phyloP scores from a whole-genome alignment of 768 basidiomycete genomes.

The Serendipita vermifera region DNA sequence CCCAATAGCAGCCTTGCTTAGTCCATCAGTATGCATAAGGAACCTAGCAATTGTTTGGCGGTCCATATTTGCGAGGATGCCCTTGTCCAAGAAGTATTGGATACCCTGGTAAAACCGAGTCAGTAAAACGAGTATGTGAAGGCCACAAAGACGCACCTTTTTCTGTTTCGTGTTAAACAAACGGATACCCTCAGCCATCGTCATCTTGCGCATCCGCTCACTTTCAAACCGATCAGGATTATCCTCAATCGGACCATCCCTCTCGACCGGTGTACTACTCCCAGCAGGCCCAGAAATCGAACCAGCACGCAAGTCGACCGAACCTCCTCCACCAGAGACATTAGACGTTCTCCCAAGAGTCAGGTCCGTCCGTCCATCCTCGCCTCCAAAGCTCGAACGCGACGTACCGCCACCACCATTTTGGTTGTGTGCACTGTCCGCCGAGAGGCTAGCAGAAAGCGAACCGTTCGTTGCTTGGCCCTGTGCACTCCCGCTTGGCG shows the following conservation, averaged over 20 bases:
- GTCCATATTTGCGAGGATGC: constrained; percentile 61
- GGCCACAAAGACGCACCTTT: constrained; percentile 34
- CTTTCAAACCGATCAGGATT: constrained; percentile 89
- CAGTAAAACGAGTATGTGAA: constrained; percentile 8
- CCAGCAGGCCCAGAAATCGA: constrained; percentile 49
- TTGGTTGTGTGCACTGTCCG: no score
- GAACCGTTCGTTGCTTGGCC: no score
- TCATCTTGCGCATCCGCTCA: constrained; percentile 94
- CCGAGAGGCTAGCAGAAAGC: no score
- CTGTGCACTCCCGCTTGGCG: no score
- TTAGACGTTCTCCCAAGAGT: background rate
- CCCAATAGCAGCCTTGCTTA: constrained; percentile 92
- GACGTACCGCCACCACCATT: no score
- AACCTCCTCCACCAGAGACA: background rate
- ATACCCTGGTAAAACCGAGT: constrained; percentile 49
- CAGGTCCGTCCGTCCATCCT: constrained; percentile 9
- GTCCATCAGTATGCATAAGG: constrained; percentile 75
- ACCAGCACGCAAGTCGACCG: constrained; percentile 12
- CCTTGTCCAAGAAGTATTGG: constrained; percentile 73
- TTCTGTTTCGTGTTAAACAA: constrained; percentile 99
- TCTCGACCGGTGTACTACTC: constrained; percentile 59
- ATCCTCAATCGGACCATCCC: constrained; percentile 31
- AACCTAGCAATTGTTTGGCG: constrained; percentile 77
- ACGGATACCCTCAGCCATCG: constrained; percentile 84
- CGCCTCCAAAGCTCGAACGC: background rate